Base-by-base conservation (phyloP, 1,284 basidiomycete species). In the Uromyces viciae-fabae region DNA sequence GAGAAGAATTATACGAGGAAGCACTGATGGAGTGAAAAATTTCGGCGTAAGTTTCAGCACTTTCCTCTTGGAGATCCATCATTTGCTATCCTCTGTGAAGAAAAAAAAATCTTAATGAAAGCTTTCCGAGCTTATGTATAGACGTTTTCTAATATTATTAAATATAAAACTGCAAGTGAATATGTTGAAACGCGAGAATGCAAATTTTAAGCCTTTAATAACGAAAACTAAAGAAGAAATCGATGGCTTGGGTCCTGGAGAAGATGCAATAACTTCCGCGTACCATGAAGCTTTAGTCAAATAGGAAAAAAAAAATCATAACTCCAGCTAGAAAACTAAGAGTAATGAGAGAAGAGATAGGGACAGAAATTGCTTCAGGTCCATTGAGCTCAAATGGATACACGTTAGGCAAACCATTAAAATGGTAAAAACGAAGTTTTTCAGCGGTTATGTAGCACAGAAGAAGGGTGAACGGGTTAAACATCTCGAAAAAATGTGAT, bases 61-160 rank as follows among this genome's bases (percentile, higher is more conserved):
- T 78, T 78, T 78, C 64, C 31, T 72, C 77, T n/a, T 72, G 66
- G 17, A 60, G 72, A 60, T 52, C 77, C 77, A 79, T 79, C 33
- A 71, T 71, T 25, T 60, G 28, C 22, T 40, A 52, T 19, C 15
- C 38, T 73, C n/a, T 56, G 52, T 19, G 40, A 58, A 42, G n/a
- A 56, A 75, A 28, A 60, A 19, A 74, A 11, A 31, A 52, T 14
- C 25, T 49, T 71, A 46, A 33, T 52, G 22, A 31, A 46, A 54
- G 28, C 33, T n/a, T 43, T 68, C 22, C 43, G 69, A 43, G 69
- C 49, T 33, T 38, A 54, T 54, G 17, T 49, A 15, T 7, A 15
- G 38, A 64, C 28, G 9, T 31, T 28, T 40, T 68, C 40, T 68
- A 28, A 11, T 68, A n/a, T n/a, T 68, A 49, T 71, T 42, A 8